phyloP scores from a whole-genome alignment of 1,139 yeast genomes.

The Nakaseomyces bracarensis region DNA sequence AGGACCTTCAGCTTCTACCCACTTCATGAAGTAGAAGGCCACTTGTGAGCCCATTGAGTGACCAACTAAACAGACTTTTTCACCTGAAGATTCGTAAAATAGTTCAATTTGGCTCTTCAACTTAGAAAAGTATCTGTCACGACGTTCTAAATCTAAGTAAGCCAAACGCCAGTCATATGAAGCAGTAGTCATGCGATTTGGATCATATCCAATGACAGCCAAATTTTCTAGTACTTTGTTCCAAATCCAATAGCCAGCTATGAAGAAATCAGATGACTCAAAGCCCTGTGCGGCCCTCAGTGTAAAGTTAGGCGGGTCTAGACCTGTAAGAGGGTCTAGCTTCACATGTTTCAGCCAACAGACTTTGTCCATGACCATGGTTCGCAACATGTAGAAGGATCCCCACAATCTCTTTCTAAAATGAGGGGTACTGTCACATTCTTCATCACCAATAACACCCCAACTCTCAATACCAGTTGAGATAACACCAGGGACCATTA shows the following conservation, averaged over 20 bases:
- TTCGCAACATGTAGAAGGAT: slow-evolving; percentile 84
- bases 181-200: slow-evolving; percentile 83
- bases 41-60: slow-evolving; percentile 98
- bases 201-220: slow-evolving; percentile 90
- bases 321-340: slow-evolving; percentile 84
- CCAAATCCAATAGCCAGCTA: slow-evolving; percentile 99
- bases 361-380: slow-evolving; percentile 83
- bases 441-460: slow-evolving; percentile 66
- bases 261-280: slow-evolving; percentile 93
- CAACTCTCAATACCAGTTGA: slow-evolving; percentile 94
- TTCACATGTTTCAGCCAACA: slow-evolving; percentile 91
- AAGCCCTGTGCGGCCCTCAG: slow-evolving; percentile 92
- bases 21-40: slow-evolving; percentile 76
- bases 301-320: slow-evolving; percentile 77
- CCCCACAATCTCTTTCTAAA: slow-evolving; percentile 95
- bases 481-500: slow-evolving; percentile 92
- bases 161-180: slow-evolving; percentile 95
- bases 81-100: slow-evolving; percentile 42
- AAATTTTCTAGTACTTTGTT: slow-evolving; percentile 84
- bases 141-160: slow-evolving; percentile 73
- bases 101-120: slow-evolving; percentile 67
- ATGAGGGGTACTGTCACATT: slow-evolving; percentile 77
- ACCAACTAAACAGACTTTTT: slow-evolving; percentile 72
- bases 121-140: slow-evolving; percentile 79
- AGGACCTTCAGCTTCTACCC: slow-evolving; percentile 87